Percentiles rank a stretch among this genome's conserved stretches.
Evolutionary conservation across 768 basidiomycete species (phyloP).

Genomic region (Rhodotorula paludigena): DNA sequence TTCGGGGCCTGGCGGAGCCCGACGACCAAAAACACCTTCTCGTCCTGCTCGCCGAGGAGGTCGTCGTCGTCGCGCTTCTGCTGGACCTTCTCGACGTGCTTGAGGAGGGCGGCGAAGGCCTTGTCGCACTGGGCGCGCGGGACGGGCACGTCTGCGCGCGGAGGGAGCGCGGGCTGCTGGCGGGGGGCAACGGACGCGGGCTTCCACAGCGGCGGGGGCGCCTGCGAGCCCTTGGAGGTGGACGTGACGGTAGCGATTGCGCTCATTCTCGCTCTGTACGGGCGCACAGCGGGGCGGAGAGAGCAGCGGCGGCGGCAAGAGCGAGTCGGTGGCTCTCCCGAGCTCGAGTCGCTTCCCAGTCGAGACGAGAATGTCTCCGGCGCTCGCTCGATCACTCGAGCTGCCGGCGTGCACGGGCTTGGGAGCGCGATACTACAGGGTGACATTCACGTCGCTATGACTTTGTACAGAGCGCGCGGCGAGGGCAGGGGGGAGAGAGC

Average conservation of each 20-base stretch:
- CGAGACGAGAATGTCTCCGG: too few species aligned
- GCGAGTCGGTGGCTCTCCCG: too few species aligned
- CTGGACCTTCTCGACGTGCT: conserved; percentile 63
- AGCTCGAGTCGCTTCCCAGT: too few species aligned
- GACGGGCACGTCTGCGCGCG: conserved; percentile 49
- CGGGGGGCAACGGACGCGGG: conserved; percentile 38
- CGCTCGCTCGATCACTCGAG: too few species aligned
- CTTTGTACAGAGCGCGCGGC: too few species aligned
- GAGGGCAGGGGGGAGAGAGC: too few species aligned
- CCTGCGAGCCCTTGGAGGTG: neutral
- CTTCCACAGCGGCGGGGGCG: conserved; percentile 34
- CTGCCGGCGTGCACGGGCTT: too few species aligned
- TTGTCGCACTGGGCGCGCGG: conserved; percentile 66
- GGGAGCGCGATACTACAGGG: too few species aligned
- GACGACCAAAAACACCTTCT: conserved; percentile 81
- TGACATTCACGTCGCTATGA: too few species aligned
- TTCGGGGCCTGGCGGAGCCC: conserved; percentile 68
- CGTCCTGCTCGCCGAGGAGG: conserved; percentile 58
- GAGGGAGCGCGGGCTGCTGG: conserved; percentile 23
- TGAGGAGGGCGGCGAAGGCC: conserved; percentile 72
- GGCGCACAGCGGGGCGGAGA: too few species aligned
- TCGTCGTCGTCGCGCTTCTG: conserved; percentile 66
- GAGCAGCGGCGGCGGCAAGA: too few species aligned
- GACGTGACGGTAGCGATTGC: conserved; percentile 9
- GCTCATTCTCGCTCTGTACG: neutral